These are phyloP conservation scores for Phytophthora citrophthora DNA, from an alignment of 352 stramenopile species.

Conservation along the genomic window DNA sequence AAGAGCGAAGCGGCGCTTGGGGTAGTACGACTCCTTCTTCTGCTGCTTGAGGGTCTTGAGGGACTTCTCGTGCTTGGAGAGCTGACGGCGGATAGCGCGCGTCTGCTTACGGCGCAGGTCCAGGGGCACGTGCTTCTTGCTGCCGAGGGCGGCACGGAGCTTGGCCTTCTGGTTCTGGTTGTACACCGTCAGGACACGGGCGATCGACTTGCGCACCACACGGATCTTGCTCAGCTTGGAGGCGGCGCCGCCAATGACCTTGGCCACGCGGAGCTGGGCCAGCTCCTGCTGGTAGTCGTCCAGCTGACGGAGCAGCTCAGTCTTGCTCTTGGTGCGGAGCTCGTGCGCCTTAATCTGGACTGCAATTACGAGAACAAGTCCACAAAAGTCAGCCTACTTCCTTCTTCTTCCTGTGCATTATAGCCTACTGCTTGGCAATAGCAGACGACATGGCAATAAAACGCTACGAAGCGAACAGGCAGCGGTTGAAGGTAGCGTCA, in stretches of 20 bases:
- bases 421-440: background rate
- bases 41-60: constrained; percentile 94
- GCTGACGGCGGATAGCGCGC: constrained; percentile 95
- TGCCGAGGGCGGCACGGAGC: constrained; percentile 94
- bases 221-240: constrained; percentile 99
- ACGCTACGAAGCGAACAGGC: background rate
- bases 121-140: constrained; percentile 97
- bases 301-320: constrained; percentile 98
- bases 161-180: constrained; percentile 99
- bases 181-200: constrained; percentile 99
- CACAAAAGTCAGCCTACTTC: constrained; percentile 30
- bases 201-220: constrained; percentile 99
- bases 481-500: background rate
- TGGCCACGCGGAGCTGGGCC: constrained; percentile 96
- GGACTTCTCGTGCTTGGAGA: constrained; percentile 95
- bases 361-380: constrained; percentile 35
- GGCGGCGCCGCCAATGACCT: constrained; percentile 98
- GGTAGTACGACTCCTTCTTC: constrained; percentile 98
- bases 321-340: constrained; percentile 97
- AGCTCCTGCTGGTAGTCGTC: constrained; percentile 99
- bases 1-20: constrained; percentile 96
- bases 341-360: constrained; percentile 98
- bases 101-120: constrained; percentile 99
- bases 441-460: background rate
- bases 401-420: background rate